Evolutionary conservation across 352 stramenopile species (phyloP), one percentile per base, ranked within the genome.

Genomic region (Globisporangium nunn): DNA sequence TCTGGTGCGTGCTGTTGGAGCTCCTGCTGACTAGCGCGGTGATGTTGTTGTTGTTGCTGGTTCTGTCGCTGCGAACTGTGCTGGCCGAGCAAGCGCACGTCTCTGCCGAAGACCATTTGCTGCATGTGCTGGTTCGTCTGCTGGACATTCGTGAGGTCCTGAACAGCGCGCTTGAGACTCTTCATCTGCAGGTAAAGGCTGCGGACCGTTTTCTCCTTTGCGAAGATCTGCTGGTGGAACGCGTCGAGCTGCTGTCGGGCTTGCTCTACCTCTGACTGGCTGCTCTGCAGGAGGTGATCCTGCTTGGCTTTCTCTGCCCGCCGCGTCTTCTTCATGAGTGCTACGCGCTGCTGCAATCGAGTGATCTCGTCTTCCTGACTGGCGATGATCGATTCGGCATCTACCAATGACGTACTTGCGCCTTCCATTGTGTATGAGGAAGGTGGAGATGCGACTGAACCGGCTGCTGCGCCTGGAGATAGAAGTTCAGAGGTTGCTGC

Each of bases 111-210:
- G 1, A 73, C 49, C 14, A 76, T 63, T 23, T 70, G 64, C 35
- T 82, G 66, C 47, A 87, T 64, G 18, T 75, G 67, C n/a, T 84
- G 68, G 52, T 82, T 88, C 12, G 65, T 71, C n/a, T 87, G 75
- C 5, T 84, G 66, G 0, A 68, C 72, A 1, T 64, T 56, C 11
- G 71, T 58, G 15, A 87, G 59, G 10, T 91, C 78, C 17, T 81
- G 74, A 0, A 90, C 58, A 8, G 75, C 59, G 8, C 77, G 75
- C 66, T 91, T 91, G 50, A 93, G 75, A 40, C 79, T 74, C 62
- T 93, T 93, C 52, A 93, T 79, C 54, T 83, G 67, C 23, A 91
- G 51, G 40, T 86, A 81, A 33, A 90, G 77, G 4, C 61, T 71
- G 37, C 82, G 71, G 30, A 85, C 70, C 28, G 68, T 58, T 40